Percentiles rank a stretch among this genome's conserved stretches.
These are phyloP conservation scores for Fusarium sp. DNA, from an alignment of 2,329 filamentous ascomycete genomes.

Conservation along the genomic window DNA sequence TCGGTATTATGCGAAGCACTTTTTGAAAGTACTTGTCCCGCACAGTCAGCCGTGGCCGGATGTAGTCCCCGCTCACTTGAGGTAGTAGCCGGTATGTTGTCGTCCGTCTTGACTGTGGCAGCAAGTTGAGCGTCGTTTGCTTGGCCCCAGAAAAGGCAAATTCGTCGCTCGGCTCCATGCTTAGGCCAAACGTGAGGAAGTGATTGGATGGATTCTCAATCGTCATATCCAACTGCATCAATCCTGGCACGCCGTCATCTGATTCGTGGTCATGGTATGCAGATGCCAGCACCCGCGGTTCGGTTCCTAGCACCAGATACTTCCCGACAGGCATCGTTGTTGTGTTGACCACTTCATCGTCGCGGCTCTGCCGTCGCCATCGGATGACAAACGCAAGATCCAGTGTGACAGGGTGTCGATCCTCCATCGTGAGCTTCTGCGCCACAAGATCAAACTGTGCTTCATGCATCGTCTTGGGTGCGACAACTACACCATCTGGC, in stretches of 20 bases:
- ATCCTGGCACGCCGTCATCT: conserved; percentile 44
- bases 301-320: conserved; percentile 82
- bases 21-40: conserved; percentile 95
- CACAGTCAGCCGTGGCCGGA: conserved; percentile 79
- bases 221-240: conserved; percentile 67
- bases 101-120: conserved; percentile 82
- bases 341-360: conserved; percentile 60
- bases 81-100: conserved; percentile 82
- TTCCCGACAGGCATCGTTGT: conserved; percentile 82
- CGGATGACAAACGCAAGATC: conserved; percentile 80
- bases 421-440: conserved; percentile 83
- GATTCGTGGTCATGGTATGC: conserved; percentile 57
- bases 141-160: conserved; percentile 96
- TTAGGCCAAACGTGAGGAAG: conserved; percentile 91
- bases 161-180: conserved; percentile 91
- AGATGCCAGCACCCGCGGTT: conserved; percentile 84
- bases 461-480: conserved; percentile 77
- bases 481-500: conserved; percentile 62
- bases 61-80: conserved; percentile 73
- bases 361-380: conserved; percentile 73
- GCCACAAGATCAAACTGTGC: conserved; percentile 79
- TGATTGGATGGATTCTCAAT: conserved; percentile 96
- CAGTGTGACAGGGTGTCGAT: conserved; percentile 79
- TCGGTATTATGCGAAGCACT: conserved; percentile 82
- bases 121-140: conserved; percentile 80